These are phyloP conservation scores for Santalum album DNA, from an alignment of 164 flowering plant genomes.

Conservation along the genomic window DNA sequence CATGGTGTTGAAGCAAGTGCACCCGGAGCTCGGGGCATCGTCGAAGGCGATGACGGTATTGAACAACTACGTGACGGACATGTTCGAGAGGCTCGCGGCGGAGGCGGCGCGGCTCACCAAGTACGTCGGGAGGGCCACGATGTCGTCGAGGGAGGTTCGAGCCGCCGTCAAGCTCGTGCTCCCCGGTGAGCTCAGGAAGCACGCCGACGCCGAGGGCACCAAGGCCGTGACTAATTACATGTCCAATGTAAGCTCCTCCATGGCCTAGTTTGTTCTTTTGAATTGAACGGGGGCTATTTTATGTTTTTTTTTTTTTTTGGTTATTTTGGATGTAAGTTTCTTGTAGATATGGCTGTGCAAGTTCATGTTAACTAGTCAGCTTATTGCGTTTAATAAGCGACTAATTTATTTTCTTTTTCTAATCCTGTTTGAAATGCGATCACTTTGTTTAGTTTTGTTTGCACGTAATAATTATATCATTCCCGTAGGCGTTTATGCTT, in stretches of 20 bases:
- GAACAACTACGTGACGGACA: slow-evolving; percentile 61
- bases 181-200: slow-evolving; percentile 79
- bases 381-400: too few relatives aligned
- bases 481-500: too few relatives aligned
- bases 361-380: too few relatives aligned
- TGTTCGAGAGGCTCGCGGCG: slow-evolving; percentile 68
- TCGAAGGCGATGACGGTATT: slow-evolving; percentile 56
- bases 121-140: slow-evolving; percentile 30
- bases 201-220: slow-evolving; percentile 71
- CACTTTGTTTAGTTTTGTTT: too few relatives aligned
- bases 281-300: too few relatives aligned
- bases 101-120: slow-evolving; percentile 48
- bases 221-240: slow-evolving; percentile 58
- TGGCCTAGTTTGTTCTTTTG: too few relatives aligned
- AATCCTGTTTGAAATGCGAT: too few relatives aligned
- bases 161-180: slow-evolving; percentile 66
- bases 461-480: too few relatives aligned
- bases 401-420: too few relatives aligned
- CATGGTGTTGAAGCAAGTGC: slow-evolving; percentile 74
- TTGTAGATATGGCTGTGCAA: too few relatives aligned
- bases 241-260: not conserved
- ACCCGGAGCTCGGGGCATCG: slow-evolving; percentile 58
- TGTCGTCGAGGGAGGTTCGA: slow-evolving; percentile 74
- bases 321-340: too few relatives aligned
- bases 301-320: too few relatives aligned